Percentiles rank a stretch among this genome's conserved stretches.
phyloP scores from a whole-genome alignment of 2,329 filamentous ascomycete genomes.

The Talaromyces sp. region DNA sequence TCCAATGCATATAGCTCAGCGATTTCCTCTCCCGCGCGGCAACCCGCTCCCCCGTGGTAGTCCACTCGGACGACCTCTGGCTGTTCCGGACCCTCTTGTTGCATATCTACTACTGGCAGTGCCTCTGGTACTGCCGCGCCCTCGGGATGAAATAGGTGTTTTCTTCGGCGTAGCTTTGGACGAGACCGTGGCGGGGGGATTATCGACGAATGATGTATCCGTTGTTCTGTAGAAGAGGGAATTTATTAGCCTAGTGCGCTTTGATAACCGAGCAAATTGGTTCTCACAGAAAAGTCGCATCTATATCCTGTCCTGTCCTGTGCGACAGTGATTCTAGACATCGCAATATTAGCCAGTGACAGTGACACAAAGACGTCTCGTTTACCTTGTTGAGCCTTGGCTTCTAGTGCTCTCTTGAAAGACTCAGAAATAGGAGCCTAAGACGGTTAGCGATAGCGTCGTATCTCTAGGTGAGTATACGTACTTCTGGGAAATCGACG shows the following conservation, averaged over 20 bases:
- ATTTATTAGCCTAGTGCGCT: conserved; percentile 2
- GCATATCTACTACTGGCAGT: conserved; percentile 33
- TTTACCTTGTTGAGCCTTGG: conserved; percentile 51
- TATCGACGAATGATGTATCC: conserved; percentile 85
- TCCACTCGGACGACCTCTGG: conserved; percentile 34
- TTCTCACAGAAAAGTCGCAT: conserved; percentile 82
- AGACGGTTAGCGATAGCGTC: neutral
- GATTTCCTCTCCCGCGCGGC: conserved; percentile 38
- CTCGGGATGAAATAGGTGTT: conserved; percentile 24
- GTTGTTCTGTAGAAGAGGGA: conserved; percentile 62
- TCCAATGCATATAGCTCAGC: conserved; percentile 24
- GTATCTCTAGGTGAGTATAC: conserved; percentile 43
- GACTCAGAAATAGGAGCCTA: conserved; percentile 81
- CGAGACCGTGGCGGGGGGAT: conserved; percentile 58
- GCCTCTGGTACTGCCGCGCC: conserved; percentile 26
- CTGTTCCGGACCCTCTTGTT: conserved; percentile 31
- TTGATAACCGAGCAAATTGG: neutral
- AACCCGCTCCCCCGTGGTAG: conserved; percentile 35
- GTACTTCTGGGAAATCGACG: conserved; percentile 96
- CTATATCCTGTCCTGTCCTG: conserved; percentile 51
- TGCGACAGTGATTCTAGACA: conserved; percentile 14
- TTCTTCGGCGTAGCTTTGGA: conserved; percentile 43
- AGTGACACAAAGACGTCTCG: too few relatives aligned
- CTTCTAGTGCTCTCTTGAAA: conserved; percentile 64
- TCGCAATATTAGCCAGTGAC: neutral